Evolutionary conservation across 2,329 filamentous ascomycete genomes (phyloP), one percentile per base, ranked within the genome.

Genomic region (Verticillium albo-atrum): DNA sequence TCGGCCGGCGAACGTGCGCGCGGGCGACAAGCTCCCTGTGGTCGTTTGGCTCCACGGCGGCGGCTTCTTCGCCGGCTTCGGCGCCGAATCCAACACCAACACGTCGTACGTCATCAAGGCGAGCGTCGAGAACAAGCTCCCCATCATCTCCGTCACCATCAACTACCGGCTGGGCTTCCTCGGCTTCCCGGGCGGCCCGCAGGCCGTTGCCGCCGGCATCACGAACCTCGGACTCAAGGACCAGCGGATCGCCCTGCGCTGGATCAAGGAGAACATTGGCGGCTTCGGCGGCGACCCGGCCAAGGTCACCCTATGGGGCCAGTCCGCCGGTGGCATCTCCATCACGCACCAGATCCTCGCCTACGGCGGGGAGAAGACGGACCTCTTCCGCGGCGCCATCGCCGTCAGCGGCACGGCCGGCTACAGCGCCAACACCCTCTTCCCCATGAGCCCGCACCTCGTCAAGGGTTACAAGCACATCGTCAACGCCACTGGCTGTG

Each of bases 41-140:
- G 77, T 76, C 6, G 76, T 86, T 0, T 87, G 83, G 82, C 84
- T 87, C 51, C 80, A 86, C 59, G 78, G 78, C 25, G 71, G 71
- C 25, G 68, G 68, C n/a, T 57, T 72, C 17, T 55, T 35, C 27
- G 64, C 65, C 61, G 71, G 71, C 2, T 62, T 60, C 15, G 67
- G 66, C 69, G 28, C 66, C 61, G 78, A 83, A 57, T 67, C 75
- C 34, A 76, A 83, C 35, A 88, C 88, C 67, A 88, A 89, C 62
- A 73, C 87, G 34, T 83, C 82, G 9, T 83, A 81, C 58, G 81
- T 88, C 37, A 80, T 88, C 2, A 66, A 76, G n/a, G 74, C 77
- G 34, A 75, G 77, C 1, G 73, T 76, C 14, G 64, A 73, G 6
- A 75, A 80, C 14, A 74, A 74, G 42, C 79, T 76, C 35, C 79